These are phyloP conservation scores for Fusarium nisikadoi DNA, from an alignment of 2,329 filamentous ascomycete genomes.

Conservation along the genomic window DNA sequence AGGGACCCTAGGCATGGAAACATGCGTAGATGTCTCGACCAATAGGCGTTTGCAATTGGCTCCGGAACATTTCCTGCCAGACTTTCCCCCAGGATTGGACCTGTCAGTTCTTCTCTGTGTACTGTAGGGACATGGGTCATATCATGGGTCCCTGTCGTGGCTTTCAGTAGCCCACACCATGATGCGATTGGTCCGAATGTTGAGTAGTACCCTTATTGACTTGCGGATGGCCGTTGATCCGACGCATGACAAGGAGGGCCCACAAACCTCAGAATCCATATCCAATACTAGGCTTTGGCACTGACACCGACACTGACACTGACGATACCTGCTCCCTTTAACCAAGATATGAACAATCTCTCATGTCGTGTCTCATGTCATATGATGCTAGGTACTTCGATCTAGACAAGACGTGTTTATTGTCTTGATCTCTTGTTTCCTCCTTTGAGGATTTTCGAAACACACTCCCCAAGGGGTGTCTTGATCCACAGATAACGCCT, in stretches of 20 bases:
- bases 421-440: conserved; percentile 10
- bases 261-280: neutral
- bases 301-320: neutral
- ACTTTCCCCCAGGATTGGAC: conserved; percentile 14
- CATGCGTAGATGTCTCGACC: conserved; percentile 7
- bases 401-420: conserved; percentile 1
- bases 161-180: neutral
- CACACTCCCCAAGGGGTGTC: conserved; percentile 8
- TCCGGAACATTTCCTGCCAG: conserved; percentile 25
- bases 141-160: conserved; percentile 17
- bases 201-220: conserved; percentile 10
- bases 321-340: conserved; percentile 10
- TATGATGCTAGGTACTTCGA: conserved; percentile 16
- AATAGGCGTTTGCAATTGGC: conserved; percentile 6
- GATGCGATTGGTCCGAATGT: conserved; percentile 10
- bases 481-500: conserved; percentile 2
- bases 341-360: conserved; percentile 8
- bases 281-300: neutral
- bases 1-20: conserved; percentile 6
- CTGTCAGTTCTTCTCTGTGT: conserved; percentile 22
- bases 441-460: neutral
- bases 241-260: conserved; percentile 6
- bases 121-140: conserved; percentile 16
- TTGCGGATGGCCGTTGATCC: conserved; percentile 28
- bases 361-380: conserved; percentile 12